These are phyloP conservation scores for Trametes villosa DNA, from an alignment of 768 basidiomycete genomes.

Conservation along the genomic window DNA sequence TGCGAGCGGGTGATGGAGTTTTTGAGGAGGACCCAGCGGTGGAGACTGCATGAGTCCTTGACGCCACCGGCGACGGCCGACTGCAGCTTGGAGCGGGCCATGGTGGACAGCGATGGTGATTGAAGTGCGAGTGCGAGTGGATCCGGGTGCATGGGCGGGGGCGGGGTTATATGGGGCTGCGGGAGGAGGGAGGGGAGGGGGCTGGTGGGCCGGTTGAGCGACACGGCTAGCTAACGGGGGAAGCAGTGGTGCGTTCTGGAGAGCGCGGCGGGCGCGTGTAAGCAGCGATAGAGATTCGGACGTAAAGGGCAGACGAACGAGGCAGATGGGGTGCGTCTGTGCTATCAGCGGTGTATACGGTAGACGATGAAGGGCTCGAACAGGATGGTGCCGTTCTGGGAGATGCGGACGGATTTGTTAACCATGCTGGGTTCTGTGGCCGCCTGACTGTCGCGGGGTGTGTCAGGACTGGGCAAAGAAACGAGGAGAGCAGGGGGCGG, in stretches of 20 bases:
- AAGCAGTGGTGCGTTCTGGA: slow-evolving; percentile 29
- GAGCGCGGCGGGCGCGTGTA: slow-evolving; percentile 11
- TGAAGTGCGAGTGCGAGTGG: slow-evolving; percentile 50
- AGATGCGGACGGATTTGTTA: slow-evolving; percentile 79
- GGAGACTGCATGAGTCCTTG: slow-evolving; percentile 75
- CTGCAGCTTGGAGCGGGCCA: slow-evolving; percentile 79
- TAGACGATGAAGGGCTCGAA: slow-evolving; percentile 88
- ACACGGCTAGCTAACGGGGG: slow-evolving; percentile 25
- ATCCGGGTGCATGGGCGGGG: slow-evolving; percentile 28
- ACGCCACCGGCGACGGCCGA: slow-evolving; percentile 53
- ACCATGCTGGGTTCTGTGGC: slow-evolving; percentile 61
- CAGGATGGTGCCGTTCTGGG: slow-evolving; percentile 85
- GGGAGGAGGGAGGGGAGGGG: slow-evolving; percentile 30
- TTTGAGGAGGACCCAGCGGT: slow-evolving; percentile 88
- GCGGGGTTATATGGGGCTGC: slow-evolving; percentile 32
- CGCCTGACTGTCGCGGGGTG: slow-evolving; percentile 34
- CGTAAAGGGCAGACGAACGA: slow-evolving; percentile 21
- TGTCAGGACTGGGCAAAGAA: slow-evolving; percentile 28
- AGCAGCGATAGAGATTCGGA: slow-evolving; percentile 3
- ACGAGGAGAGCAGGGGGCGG: slow-evolving; percentile 24
- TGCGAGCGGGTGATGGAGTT: slow-evolving; percentile 72
- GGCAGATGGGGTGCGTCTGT: slow-evolving; percentile 9
- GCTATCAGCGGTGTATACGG: slow-evolving; percentile 71
- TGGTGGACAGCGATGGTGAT: slow-evolving; percentile 54
- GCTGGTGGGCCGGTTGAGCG: slow-evolving; percentile 32